A percentile compares a stretch with the other conserved stretches of the same genome.
These are phyloP conservation scores for Hordeum pubiflorum DNA, from an alignment of 202 grass and related monocot species.

Conservation along the genomic window DNA sequence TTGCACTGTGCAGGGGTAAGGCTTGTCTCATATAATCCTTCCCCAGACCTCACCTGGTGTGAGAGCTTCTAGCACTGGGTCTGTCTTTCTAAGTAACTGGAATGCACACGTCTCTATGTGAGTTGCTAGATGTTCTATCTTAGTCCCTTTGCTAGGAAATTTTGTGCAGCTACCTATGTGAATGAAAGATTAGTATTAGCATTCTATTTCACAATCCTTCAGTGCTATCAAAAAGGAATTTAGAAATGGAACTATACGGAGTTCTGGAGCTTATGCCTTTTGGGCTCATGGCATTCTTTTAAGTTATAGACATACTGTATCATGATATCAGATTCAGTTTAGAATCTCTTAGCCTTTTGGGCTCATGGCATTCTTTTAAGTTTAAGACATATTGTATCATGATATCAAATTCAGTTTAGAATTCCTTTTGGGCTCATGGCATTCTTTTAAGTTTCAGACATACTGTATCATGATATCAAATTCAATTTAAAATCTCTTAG, in stretches of 20 bases:
- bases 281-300: slow-evolving; percentile 9
- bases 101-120: not conserved
- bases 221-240: slow-evolving; percentile 7
- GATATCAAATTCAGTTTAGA: slow-evolving; percentile 4
- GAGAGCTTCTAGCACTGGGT: not conserved
- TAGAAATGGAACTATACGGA: not conserved
- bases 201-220: slow-evolving; percentile 14
- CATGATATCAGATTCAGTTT: not conserved
- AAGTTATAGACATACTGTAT: not conserved
- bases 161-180: not conserved
- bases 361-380: not conserved
- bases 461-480: not conserved
- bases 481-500: not conserved
- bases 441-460: not conserved
- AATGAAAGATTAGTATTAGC: slow-evolving; percentile 3
- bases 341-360: not conserved
- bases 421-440: not conserved
- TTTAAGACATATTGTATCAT: not conserved
- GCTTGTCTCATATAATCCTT: not conserved
- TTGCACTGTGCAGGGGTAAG: not conserved
- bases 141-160: not conserved
- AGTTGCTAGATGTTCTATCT: not conserved
- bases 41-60: not conserved
- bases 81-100: not conserved
- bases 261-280: slow-evolving; percentile 1